Base-by-base conservation (phyloP, 192 early-diverging fungal genomes). In the Phycomyces blakesleeanus region DNA sequence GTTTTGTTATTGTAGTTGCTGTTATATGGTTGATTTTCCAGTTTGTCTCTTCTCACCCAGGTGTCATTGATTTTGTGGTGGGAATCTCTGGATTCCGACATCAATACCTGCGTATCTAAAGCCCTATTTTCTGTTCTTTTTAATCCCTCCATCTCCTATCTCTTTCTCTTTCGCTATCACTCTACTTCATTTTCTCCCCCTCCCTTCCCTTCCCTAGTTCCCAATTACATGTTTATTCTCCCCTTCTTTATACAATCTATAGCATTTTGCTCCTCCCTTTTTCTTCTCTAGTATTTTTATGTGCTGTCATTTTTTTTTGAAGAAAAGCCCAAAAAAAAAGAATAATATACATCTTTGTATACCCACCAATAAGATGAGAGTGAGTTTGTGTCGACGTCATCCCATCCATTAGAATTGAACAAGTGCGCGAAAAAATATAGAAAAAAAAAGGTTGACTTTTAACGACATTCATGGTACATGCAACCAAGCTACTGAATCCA, bases 41-140 rank as follows among this genome's bases (percentile, higher is more conserved):
- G 61, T 61, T 61, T 40, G 7, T 68, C 15, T 68, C 66, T 51
- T 61, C 66, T 26, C 52, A 68, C 22, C 66, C 66, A 38, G 29
- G 51, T 5, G 22, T 68, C 0, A 42, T 55, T 22, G 66, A 61
- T 34, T 61, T 40, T 18, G 34, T 68, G 4, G 20, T 68, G n/a
- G 51, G 66, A 27, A 37, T 68, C 12, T 56, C 66, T 39, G 66
- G 60, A 15, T 61, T 68, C 42, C 51, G 54, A 24, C 50, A 44
- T 50, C 51, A 55, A 18, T 68, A 68, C 21, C 34, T 68, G 22
- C 49, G 50, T 24, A 53, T 57, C 27, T 52, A 27, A 38, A 12
- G 25, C 49, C 20, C 34, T 5, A 5, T 47, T 26, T 26, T 8
- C 12, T 54, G 0, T 55, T 55, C 14, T 20, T 57, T 1, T 24